Conservation (phyloP, 495 filamentous ascomycete species). For the Penicillium argentinense region DNA sequence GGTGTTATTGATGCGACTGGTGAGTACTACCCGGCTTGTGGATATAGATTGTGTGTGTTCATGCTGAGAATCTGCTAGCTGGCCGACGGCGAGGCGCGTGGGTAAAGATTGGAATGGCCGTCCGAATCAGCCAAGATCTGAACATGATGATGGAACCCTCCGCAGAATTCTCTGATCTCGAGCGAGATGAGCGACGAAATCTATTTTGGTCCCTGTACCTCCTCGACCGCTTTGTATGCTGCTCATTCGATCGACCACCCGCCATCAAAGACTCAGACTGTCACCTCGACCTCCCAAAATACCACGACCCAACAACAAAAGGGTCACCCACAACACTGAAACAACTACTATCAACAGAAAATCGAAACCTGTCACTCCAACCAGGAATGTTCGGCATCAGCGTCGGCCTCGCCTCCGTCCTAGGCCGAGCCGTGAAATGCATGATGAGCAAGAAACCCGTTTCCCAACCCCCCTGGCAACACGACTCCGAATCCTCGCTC, state of each 20-base stretch:
- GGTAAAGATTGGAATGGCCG: slow-evolving; percentile 34
- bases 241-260: slow-evolving; percentile 25
- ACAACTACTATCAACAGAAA: slow-evolving; percentile 7
- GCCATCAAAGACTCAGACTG: slow-evolving; percentile 27
- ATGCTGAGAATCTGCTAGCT: slow-evolving; percentile 15
- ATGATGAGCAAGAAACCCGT: slow-evolving; percentile 21
- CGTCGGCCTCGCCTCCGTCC: slow-evolving; percentile 14
- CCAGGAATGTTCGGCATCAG: slow-evolving; percentile 18
- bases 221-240: slow-evolving; percentile 32
- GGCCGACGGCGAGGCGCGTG: slow-evolving; percentile 25
- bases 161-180: slow-evolving; percentile 9
- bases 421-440: slow-evolving; percentile 25
- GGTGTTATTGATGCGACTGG: slow-evolving; percentile 33
- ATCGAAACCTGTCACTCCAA: slow-evolving; percentile 2
- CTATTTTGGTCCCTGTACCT: slow-evolving; percentile 38
- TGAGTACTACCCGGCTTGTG: slow-evolving; percentile 28
- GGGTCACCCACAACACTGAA: slow-evolving; percentile 3
- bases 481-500: slow-evolving; percentile 16
- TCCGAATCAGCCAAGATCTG: slow-evolving; percentile 32
- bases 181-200: slow-evolving; percentile 31
- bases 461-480: slow-evolving; percentile 20
- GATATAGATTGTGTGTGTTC: background rate
- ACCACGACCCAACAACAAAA: slow-evolving; percentile 1
- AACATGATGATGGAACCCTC: slow-evolving; percentile 29
- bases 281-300: slow-evolving; percentile 20